Evolutionary conservation across 1,284 basidiomycete genomes (phyloP).

Genomic region (Nidula niveotomentosa): DNA sequence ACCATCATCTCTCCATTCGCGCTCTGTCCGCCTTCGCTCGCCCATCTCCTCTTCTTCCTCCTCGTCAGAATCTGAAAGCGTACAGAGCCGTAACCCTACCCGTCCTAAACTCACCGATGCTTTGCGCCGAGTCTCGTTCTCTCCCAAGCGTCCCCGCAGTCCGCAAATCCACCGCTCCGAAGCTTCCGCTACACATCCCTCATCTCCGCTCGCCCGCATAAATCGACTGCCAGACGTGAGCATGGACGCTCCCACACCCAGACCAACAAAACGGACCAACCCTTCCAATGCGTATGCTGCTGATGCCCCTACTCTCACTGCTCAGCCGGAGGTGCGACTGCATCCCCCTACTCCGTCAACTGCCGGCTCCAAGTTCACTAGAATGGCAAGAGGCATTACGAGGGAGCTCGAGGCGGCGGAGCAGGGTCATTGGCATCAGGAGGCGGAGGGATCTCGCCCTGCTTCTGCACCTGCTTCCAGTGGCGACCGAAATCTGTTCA

Average conservation of each 20-base stretch:
- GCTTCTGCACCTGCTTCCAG: slow-evolving; percentile 11
- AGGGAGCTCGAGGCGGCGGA: slow-evolving; percentile 51
- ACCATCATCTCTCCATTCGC: slow-evolving; percentile 21
- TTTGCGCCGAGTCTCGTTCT: slow-evolving; percentile 63
- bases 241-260: slow-evolving; percentile 32
- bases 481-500: slow-evolving; percentile 25
- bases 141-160: slow-evolving; percentile 66
- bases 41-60: slow-evolving; percentile 41
- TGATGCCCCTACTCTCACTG: slow-evolving; percentile 17
- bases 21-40: slow-evolving; percentile 35
- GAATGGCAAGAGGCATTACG: slow-evolving; percentile 51
- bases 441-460: slow-evolving; percentile 3
- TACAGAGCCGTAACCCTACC: slow-evolving; percentile 18
- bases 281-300: slow-evolving; percentile 25
- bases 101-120: slow-evolving; percentile 68
- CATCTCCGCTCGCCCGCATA: slow-evolving; percentile 22
- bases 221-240: slow-evolving; percentile 18
- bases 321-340: slow-evolving; percentile 47
- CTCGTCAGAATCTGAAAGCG: slow-evolving; percentile 41
- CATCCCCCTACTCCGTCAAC: slow-evolving; percentile 59
- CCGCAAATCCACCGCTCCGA: slow-evolving; percentile 29
- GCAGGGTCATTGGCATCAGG: slow-evolving; percentile 1
- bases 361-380: slow-evolving; percentile 52
- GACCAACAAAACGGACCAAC: slow-evolving; percentile 21
- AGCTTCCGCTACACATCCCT: slow-evolving; percentile 13